Conservation (phyloP, 495 filamentous ascomycete species). For the Aspergillus cristatus region DNA sequence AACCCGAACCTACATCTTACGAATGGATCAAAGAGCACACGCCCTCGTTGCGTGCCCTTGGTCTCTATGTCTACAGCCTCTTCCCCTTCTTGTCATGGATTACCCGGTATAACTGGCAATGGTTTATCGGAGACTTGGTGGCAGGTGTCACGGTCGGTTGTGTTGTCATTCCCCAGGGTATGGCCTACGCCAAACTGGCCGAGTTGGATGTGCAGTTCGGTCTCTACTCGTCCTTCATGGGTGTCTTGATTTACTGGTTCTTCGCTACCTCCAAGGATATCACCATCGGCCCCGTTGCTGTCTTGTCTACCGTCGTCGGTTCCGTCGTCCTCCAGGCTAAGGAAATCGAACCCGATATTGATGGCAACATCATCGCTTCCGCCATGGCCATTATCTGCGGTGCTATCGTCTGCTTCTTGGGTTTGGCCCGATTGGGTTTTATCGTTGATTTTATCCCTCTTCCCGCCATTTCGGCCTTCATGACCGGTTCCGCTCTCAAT, state of each 20-base stretch:
- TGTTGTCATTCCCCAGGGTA: slow-evolving; percentile 93
- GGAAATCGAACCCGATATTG: slow-evolving; percentile 48
- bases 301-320: slow-evolving; percentile 85
- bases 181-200: slow-evolving; percentile 92
- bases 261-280: slow-evolving; percentile 99
- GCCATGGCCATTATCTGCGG: slow-evolving; percentile 74
- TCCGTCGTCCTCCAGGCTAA: slow-evolving; percentile 59
- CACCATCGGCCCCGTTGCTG: slow-evolving; percentile 96
- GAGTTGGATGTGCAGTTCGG: slow-evolving; percentile 71
- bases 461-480: slow-evolving; percentile 87
- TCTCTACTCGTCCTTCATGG: slow-evolving; percentile 96
- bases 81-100: slow-evolving; percentile 93
- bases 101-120: slow-evolving; percentile 74
- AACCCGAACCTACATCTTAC: slow-evolving; percentile 62
- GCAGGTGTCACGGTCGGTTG: slow-evolving; percentile 91
- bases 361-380: slow-evolving; percentile 59
- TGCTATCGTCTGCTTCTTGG: slow-evolving; percentile 71
- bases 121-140: slow-evolving; percentile 81
- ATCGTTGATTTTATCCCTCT: slow-evolving; percentile 95
- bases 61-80: slow-evolving; percentile 53
- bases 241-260: slow-evolving; percentile 94
- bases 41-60: slow-evolving; percentile 46
- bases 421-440: slow-evolving; percentile 73
- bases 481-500: slow-evolving; percentile 93
- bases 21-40: slow-evolving; percentile 61